Conservation (phyloP, 305 asterid species). For the Rubia peregrina region DNA sequence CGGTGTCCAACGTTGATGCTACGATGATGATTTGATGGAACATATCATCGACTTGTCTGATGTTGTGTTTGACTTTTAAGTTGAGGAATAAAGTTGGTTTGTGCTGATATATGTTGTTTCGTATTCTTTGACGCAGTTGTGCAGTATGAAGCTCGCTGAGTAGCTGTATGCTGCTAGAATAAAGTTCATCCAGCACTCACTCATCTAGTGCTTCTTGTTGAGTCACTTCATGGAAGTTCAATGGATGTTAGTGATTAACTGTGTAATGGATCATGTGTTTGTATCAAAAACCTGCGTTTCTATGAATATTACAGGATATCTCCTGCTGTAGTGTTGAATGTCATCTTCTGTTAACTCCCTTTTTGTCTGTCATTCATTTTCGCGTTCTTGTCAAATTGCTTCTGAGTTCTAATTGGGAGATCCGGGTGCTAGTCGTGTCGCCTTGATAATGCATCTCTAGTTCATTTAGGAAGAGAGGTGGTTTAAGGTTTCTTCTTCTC, state of each 20-base stretch:
- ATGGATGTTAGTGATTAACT: background rate
- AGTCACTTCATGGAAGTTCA: background rate
- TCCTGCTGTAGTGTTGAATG: background rate
- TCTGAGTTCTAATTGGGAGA: background rate
- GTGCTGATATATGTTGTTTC: slow-evolving; percentile 1
- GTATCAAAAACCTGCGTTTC: background rate
- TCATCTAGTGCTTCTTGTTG: background rate
- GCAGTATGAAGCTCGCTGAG: slow-evolving; percentile 53
- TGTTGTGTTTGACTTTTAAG: background rate
- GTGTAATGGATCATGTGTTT: background rate
- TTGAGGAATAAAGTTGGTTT: background rate
- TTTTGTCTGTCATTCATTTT: background rate
- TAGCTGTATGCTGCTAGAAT: background rate
- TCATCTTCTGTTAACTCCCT: background rate
- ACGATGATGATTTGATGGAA: background rate
- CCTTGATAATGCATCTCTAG: background rate
- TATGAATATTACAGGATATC: background rate
- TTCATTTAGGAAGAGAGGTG: background rate
- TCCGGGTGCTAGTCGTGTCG: background rate
- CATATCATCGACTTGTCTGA: background rate
- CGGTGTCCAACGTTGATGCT: background rate
- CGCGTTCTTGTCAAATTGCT: background rate
- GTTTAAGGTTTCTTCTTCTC: too few relatives aligned
- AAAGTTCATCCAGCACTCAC: background rate
- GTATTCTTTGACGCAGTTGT: slow-evolving; percentile 42